phyloP scores from a whole-genome alignment of 2,329 filamentous ascomycete species.

The Zasmidium angulare region DNA sequence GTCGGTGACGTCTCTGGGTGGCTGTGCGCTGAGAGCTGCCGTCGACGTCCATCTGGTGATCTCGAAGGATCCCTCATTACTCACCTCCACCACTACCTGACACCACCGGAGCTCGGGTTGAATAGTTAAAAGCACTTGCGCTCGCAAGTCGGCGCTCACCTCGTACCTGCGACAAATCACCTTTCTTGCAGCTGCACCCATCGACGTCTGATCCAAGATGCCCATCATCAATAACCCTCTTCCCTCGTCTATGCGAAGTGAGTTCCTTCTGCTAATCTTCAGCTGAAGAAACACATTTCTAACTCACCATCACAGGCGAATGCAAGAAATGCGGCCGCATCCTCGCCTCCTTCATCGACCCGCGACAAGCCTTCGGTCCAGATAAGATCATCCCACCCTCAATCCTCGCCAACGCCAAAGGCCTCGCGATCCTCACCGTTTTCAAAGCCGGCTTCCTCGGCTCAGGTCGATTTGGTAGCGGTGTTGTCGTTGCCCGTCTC shows the following conservation, averaged over 20 bases:
- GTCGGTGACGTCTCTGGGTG: not conserved
- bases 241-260: conserved; percentile 54
- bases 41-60: not conserved
- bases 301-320: conserved; percentile 64
- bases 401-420: conserved; percentile 88
- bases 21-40: not conserved
- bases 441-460: conserved; percentile 86
- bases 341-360: conserved; percentile 90
- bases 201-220: conserved; percentile 34
- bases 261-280: conserved; percentile 29
- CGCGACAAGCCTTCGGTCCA: conserved; percentile 86
- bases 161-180: not conserved
- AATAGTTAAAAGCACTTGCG: no score
- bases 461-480: conserved; percentile 77
- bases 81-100: no score
- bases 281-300: not conserved
- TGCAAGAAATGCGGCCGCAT: conserved; percentile 98
- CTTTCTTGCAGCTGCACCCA: not conserved
- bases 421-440: conserved; percentile 81
- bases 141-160: no score
- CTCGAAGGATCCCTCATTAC: not conserved
- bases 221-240: conserved; percentile 55
- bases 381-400: conserved; percentile 95
- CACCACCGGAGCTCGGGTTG: no score
- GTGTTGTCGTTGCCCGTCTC: conserved; percentile 76